phyloP scores from a whole-genome alignment of 2,329 filamentous ascomycete species.

The Botrytis paeoniae region DNA sequence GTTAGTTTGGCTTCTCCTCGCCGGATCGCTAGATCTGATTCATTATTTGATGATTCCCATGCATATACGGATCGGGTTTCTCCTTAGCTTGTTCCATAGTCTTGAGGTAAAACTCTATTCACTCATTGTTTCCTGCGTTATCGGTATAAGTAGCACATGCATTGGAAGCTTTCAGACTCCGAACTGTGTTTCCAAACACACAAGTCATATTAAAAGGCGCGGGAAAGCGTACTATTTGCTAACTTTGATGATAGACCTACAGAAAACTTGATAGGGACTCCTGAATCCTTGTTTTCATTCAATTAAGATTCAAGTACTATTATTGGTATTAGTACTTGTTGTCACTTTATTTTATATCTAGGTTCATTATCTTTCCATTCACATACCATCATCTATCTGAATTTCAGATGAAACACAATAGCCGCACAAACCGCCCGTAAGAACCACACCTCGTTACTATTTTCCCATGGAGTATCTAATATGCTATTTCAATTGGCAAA shows the following conservation, averaged over 20 bases:
- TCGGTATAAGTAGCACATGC: background rate
- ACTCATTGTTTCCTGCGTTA: background rate
- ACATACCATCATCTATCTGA: fast-evolving
- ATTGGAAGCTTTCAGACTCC: background rate
- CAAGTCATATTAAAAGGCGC: fast-evolving
- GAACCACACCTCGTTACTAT: fast-evolving
- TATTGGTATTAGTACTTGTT: background rate
- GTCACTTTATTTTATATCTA: background rate
- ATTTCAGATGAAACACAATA: background rate
- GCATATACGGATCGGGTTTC: background rate
- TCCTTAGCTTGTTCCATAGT: fast-evolving
- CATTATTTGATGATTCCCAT: background rate
- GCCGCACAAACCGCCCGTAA: too few species aligned
- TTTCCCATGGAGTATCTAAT: fast-evolving
- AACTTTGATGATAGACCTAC: background rate
- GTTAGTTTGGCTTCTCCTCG: background rate
- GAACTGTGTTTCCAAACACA: fast-evolving
- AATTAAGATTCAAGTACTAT: background rate
- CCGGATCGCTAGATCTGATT: background rate
- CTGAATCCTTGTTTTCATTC: fast-evolving
- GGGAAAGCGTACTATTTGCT: background rate
- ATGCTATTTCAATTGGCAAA: background rate
- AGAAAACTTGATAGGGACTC: background rate
- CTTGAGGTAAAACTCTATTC: too few species aligned
- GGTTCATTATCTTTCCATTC: background rate